Evolutionary conservation across 345 rosid genomes (phyloP).

Genomic region (Eucalyptus dawsonii): DNA sequence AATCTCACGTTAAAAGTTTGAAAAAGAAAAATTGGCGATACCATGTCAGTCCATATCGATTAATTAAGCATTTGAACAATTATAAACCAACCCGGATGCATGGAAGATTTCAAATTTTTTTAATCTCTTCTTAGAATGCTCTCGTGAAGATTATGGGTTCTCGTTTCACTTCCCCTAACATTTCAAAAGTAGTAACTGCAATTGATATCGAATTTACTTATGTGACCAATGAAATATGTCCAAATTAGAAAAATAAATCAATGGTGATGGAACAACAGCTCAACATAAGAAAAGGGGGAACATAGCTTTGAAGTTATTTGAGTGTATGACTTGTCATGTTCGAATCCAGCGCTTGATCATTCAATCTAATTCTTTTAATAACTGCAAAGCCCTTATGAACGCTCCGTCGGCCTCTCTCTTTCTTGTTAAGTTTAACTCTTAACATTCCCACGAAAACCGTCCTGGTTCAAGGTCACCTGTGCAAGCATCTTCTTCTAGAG

Average conservation of each 20-base stretch:
- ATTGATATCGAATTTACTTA: not conserved
- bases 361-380: rapidly evolving
- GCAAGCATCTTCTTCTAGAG: not conserved
- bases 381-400: rapidly evolving
- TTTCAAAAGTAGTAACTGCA: not conserved
- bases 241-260: not conserved
- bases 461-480: not conserved
- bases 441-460: not conserved
- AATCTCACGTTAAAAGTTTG: not conserved
- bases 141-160: rapidly evolving
- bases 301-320: rapidly evolving
- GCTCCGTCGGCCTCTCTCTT: rapidly evolving
- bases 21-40: not conserved
- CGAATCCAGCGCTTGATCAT: rapidly evolving
- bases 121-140: not conserved
- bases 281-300: not conserved
- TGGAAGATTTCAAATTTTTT: not conserved
- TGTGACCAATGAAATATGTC: not conserved
- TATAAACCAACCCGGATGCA: rapidly evolving
- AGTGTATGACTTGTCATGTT: rapidly evolving
- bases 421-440: not conserved
- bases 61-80: not conserved
- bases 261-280: not conserved
- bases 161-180: not conserved
- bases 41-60: rapidly evolving